A percentile compares a stretch with the other conserved stretches of the same genome.
Conservation (phyloP, 768 basidiomycete species). For the Calocera viscosa region DNA sequence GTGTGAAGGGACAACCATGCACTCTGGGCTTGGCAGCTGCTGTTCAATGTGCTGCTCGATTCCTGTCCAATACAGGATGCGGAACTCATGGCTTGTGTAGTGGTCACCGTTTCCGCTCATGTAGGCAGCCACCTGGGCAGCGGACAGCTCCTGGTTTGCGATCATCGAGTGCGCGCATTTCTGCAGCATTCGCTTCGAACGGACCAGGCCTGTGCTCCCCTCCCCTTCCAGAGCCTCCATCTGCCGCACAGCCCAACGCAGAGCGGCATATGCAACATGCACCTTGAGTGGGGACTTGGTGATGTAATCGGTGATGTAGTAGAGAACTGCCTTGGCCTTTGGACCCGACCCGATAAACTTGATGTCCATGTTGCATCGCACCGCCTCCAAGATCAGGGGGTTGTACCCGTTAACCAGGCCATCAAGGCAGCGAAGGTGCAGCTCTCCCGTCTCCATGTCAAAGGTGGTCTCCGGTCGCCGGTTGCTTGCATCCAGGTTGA, state of each 20-base stretch:
- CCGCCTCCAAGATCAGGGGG: slow-evolving; percentile 26
- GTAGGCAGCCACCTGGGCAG: slow-evolving; percentile 30
- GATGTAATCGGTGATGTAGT: slow-evolving; percentile 41
- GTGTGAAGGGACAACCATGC: no score
- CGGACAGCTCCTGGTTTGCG: slow-evolving; percentile 32
- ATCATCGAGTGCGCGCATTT: slow-evolving; percentile 32
- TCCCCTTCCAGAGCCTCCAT: slow-evolving; percentile 22
- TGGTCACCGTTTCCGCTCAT: slow-evolving; percentile 29
- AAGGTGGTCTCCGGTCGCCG: slow-evolving; percentile 15
- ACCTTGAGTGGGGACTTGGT: slow-evolving; percentile 34
- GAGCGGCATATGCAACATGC: slow-evolving; percentile 33
- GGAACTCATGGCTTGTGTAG: slow-evolving; percentile 30
- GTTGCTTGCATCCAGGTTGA: slow-evolving; percentile 23
- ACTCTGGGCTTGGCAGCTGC: slow-evolving; percentile 21
- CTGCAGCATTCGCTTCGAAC: slow-evolving; percentile 28
- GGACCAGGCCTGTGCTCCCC: slow-evolving; percentile 6
- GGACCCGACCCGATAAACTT: slow-evolving; percentile 35
- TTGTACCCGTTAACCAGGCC: slow-evolving; percentile 37
- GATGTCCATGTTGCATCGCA: slow-evolving; percentile 39
- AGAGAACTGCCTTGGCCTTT: slow-evolving; percentile 33
- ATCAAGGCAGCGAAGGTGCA: slow-evolving; percentile 28
- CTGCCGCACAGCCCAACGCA: slow-evolving; percentile 28
- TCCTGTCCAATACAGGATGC: slow-evolving; percentile 28
- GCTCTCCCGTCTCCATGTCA: slow-evolving; percentile 18
- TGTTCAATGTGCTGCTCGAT: slow-evolving; percentile 25